These are phyloP conservation scores for Glonium stellatum DNA, from an alignment of 495 filamentous ascomycete genomes.

Conservation along the genomic window DNA sequence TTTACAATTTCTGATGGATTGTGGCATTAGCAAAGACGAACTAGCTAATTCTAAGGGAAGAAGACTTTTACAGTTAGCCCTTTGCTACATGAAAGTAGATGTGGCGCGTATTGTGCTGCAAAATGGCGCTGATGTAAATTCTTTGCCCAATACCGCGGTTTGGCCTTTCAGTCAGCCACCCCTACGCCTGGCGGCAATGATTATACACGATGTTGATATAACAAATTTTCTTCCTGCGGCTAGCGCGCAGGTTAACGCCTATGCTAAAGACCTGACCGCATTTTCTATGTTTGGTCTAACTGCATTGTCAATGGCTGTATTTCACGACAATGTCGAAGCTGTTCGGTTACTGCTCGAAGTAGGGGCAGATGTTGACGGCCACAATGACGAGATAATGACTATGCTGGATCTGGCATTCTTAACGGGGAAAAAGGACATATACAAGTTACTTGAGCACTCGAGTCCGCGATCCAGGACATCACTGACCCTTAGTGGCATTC, in stretches of 20 bases:
- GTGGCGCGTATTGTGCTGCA: neutral
- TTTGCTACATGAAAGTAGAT: neutral
- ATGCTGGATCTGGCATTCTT: neutral
- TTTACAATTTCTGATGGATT: neutral
- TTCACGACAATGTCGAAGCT: neutral
- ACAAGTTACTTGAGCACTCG: neutral
- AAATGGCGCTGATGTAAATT: neutral
- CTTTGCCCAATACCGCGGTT: neutral
- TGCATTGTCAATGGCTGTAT: neutral
- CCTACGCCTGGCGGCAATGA: neutral
- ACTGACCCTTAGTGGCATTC: neutral
- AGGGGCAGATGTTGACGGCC: neutral
- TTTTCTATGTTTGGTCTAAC: no score
- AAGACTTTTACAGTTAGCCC: neutral
- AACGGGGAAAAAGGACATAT: neutral
- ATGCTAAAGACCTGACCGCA: no score
- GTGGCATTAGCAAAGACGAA: neutral
- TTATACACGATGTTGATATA: neutral
- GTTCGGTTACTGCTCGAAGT: neutral
- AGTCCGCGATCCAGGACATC: neutral
- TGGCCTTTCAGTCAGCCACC: neutral
- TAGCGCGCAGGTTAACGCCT: neutral
- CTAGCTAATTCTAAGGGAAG: neutral
- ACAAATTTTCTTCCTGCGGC: neutral
- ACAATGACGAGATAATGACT: neutral